Evolutionary conservation across 768 basidiomycete genomes (phyloP), one percentile per base, ranked within the genome.

Genomic region (Termitomyces sp.): DNA sequence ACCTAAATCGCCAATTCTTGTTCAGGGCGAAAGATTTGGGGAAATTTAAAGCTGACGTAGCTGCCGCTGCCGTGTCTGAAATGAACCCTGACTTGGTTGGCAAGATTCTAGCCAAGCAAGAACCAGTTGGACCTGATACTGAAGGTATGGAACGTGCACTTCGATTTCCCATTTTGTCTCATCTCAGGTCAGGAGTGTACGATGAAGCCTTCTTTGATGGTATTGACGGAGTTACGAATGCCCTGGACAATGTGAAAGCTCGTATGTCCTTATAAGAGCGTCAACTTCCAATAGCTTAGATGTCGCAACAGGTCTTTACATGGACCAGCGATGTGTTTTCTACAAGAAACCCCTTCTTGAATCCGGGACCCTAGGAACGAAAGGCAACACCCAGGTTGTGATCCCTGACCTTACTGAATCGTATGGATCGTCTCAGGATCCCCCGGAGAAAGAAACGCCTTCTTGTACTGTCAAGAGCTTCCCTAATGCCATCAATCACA

Each of bases 381-480:
- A 98, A 76, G 97, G 94, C 62, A 99, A 98, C 72, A 87, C 89
- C 5, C 97, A 99, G 74, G 94, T 98, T 62, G 82, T 99, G 57
- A 83, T 98, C 50, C 97, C 96, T 22, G 84, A 97, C 71, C 64
- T 98, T 40, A 97, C 96, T 14, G 97, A 99, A 73, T 96, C 93
- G 18, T 99, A 99, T 72, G 88, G 91, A 14, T 96, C 95, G 9
- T 98, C 95, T 14, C 97, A 98, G 74, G 97, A 99, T 70, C 97
- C 97, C 45, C 97, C 97, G 9, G 97, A 99, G 76, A 98, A 97
- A 74, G 90, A 95, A 69, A 88, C 95, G 1, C 91, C 97, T 24
- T 92, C 91, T 26, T 99, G 97, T 72, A 99, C 97, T 1, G 89
- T 98, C 71, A 98, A 98, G 79, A 98, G 93, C 74, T 99, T 98